These are phyloP conservation scores for Trichoderma afroharzianum DNA, from an alignment of 2,329 filamentous ascomycete genomes.

Conservation along the genomic window DNA sequence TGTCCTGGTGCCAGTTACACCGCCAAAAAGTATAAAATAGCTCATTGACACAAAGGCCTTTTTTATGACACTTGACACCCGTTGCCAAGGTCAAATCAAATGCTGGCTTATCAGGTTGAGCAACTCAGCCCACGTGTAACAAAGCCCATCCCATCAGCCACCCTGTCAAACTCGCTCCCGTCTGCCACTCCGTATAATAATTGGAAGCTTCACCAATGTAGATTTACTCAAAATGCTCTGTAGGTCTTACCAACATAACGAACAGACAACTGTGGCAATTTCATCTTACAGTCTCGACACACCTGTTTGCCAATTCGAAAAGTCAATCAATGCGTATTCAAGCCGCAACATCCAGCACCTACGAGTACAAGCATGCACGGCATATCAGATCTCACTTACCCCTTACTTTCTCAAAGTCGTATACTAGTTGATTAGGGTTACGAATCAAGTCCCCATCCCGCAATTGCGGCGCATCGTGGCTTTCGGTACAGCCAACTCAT, in stretches of 20 bases:
- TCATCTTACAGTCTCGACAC: background rate
- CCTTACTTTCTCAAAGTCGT: background rate
- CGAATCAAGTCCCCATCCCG: background rate
- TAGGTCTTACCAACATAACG: background rate
- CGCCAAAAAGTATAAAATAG: background rate
- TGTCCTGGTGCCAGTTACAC: background rate
- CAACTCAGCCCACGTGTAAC: slow-evolving; percentile 4
- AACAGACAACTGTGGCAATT: background rate
- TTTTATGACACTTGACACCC: background rate
- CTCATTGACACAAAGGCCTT: background rate
- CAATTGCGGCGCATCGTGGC: background rate
- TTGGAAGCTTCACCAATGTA: background rate
- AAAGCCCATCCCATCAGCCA: background rate
- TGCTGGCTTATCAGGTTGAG: background rate
- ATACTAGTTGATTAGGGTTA: background rate
- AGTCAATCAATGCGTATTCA: background rate
- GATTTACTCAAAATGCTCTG: background rate
- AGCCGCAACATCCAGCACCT: background rate
- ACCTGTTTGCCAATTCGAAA: background rate
- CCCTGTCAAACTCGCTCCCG: background rate
- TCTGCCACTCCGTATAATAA: background rate
- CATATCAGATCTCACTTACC: background rate
- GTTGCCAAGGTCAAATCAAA: background rate
- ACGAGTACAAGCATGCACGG: background rate
- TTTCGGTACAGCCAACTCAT: background rate